Evolutionary conservation across 306 rosid species (phyloP).

Genomic region (Prunus campanulata): DNA sequence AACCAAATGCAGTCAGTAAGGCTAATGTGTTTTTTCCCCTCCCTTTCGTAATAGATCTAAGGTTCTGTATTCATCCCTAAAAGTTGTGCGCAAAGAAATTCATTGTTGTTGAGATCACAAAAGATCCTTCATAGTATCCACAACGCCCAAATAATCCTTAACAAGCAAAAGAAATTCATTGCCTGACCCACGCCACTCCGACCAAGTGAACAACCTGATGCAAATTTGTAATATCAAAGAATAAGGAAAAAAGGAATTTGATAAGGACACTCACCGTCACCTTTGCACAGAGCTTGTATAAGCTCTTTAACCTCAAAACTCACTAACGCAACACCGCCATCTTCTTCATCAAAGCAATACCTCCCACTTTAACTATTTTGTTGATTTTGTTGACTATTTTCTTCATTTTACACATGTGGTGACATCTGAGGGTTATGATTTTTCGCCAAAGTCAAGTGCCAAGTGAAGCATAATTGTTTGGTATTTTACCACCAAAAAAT

Average conservation of each 20-base stretch:
- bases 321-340: background rate
- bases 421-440: background rate
- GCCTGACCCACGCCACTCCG: too few species aligned
- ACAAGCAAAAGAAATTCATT: too few species aligned
- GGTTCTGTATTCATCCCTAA: too few species aligned
- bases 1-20: background rate
- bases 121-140: too few species aligned
- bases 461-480: background rate
- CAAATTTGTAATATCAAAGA: too few species aligned
- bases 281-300: too few species aligned
- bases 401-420: background rate
- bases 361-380: background rate
- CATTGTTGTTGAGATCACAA: too few species aligned
- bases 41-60: background rate
- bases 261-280: too few species aligned
- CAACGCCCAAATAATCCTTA: too few species aligned
- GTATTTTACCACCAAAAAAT: background rate
- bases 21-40: background rate
- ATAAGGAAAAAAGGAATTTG: too few species aligned
- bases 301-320: background rate
- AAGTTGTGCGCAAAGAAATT: too few species aligned
- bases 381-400: background rate
- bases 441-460: background rate
- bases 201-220: too few species aligned
- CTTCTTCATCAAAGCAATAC: background rate